phyloP scores from a whole-genome alignment of 2,329 filamentous ascomycete species.

The Aspergillus tamarii region DNA sequence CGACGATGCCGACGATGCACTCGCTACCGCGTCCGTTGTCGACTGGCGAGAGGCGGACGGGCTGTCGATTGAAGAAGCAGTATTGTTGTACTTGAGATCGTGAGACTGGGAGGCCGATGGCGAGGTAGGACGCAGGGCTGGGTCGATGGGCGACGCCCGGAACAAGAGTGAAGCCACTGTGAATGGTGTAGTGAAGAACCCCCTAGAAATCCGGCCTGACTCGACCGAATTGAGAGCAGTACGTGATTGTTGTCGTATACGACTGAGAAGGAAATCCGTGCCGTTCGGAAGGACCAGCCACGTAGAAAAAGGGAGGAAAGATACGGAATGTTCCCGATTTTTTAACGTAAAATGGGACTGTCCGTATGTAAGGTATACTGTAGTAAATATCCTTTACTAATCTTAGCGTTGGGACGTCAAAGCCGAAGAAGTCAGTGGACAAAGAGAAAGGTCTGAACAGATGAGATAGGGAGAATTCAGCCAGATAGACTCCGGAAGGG shows the following conservation, averaged over 20 bases:
- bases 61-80: conserved; percentile 50
- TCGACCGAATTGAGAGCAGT: conserved; percentile 35
- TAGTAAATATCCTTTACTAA: not conserved
- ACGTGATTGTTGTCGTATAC: conserved; percentile 9
- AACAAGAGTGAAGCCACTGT: conserved; percentile 63
- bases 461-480: conserved; percentile 1
- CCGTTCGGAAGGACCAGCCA: conserved; percentile 25
- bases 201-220: conserved; percentile 36
- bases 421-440: not conserved
- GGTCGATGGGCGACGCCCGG: conserved; percentile 61
- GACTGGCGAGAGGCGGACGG: conserved; percentile 52
- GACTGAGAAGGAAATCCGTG: conserved; percentile 12
- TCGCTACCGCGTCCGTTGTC: conserved; percentile 45
- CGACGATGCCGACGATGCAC: conserved; percentile 58
- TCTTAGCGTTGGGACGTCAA: not conserved
- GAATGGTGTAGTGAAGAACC: conserved; percentile 55
- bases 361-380: not conserved
- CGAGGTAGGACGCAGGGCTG: conserved; percentile 50
- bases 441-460: not conserved
- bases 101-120: conserved; percentile 43
- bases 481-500: not conserved
- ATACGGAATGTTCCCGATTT: conserved; percentile 21
- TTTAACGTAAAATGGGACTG: not conserved
- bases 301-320: conserved; percentile 25
- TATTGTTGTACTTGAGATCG: conserved; percentile 45